These are phyloP conservation scores for Apiotrichum siamense DNA, from an alignment of 1,284 basidiomycete genomes.

Conservation along the genomic window DNA sequence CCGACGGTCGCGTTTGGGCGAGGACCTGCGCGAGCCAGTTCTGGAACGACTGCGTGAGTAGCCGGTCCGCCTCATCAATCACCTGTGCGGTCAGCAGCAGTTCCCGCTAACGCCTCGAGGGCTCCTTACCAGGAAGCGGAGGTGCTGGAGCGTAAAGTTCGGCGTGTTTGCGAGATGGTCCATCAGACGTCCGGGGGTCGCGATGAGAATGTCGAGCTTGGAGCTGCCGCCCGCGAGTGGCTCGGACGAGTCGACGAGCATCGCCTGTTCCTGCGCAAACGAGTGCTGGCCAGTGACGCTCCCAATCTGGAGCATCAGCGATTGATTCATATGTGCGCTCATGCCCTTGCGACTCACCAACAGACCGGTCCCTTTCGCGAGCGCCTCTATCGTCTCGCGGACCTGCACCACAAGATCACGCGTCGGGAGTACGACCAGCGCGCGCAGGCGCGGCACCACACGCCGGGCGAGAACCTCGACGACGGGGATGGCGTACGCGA, in stretches of 20 bases:
- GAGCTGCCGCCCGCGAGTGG: conserved; percentile 59
- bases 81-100: conserved; percentile 53
- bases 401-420: conserved; percentile 93
- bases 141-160: conserved; percentile 86
- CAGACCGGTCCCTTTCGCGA: conserved; percentile 77
- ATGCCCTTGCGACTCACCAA: conserved; percentile 54
- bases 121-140: conserved; percentile 72
- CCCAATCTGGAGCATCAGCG: conserved; percentile 37
- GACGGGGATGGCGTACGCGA: conserved; percentile 89
- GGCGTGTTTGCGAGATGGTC: conserved; percentile 84
- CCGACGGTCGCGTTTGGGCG: conserved; percentile 58
- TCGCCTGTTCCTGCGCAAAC: conserved; percentile 44
- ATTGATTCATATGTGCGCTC: background rate
- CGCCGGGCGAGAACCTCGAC: conserved; percentile 73
- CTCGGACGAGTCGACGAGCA: conserved; percentile 33
- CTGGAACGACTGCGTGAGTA: conserved; percentile 92
- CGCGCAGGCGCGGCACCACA: conserved; percentile 76
- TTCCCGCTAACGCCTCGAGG: background rate
- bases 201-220: conserved; percentile 88
- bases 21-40: conserved; percentile 84
- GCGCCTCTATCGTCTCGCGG: conserved; percentile 77
- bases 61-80: conserved; percentile 94
- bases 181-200: conserved; percentile 89
- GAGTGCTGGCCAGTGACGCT: conserved; percentile 46
- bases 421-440: conserved; percentile 87